phyloP scores from a whole-genome alignment of 768 basidiomycete genomes.

The Mycena indigotica region DNA sequence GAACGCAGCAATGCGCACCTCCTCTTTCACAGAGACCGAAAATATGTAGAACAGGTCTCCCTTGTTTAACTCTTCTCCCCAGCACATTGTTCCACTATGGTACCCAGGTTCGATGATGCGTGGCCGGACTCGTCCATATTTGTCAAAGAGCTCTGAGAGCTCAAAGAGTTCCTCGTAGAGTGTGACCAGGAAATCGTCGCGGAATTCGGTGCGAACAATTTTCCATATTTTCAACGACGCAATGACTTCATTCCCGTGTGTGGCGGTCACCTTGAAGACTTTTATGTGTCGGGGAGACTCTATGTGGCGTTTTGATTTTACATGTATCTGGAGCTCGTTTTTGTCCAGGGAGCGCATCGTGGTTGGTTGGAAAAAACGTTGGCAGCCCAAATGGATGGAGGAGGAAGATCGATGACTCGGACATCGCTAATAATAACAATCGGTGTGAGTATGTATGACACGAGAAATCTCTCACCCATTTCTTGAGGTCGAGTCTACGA shows the following conservation, averaged over 20 bases:
- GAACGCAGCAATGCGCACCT: not conserved
- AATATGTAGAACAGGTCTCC: not conserved
- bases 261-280: not conserved
- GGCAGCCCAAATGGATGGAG: no score
- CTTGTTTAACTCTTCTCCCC: not conserved
- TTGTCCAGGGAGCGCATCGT: not conserved
- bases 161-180: slow-evolving; percentile 36
- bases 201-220: not conserved
- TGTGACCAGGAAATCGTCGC: slow-evolving; percentile 21
- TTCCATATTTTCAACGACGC: slow-evolving; percentile 6
- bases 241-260: slow-evolving; percentile 5
- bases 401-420: no score
- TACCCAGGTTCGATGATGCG: not conserved
- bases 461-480: no score
- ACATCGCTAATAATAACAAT: no score
- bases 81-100: not conserved
- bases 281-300: slow-evolving; percentile 3
- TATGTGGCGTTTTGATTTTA: slow-evolving; percentile 1
- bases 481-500: no score
- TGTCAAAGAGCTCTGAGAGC: slow-evolving; percentile 21
- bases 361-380: no score
- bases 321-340: not conserved
- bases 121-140: not conserved
- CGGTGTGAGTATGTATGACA: no score
- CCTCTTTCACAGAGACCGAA: not conserved